Conservation (phyloP, 148 eudicot species). For the Suaeda aralocaspica region DNA sequence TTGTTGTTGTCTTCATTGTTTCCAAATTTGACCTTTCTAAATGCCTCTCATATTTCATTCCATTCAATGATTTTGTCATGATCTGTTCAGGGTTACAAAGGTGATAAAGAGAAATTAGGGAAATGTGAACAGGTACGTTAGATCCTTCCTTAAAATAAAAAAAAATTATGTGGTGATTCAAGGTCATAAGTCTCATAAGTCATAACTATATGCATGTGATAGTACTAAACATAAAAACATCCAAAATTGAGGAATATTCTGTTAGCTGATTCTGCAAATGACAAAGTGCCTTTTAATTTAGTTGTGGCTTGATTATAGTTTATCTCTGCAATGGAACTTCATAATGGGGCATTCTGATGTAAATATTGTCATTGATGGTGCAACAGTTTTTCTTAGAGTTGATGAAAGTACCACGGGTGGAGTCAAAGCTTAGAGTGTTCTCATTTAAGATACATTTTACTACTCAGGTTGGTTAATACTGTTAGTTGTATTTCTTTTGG, state of each 20-base stretch:
- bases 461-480: conserved; percentile 69
- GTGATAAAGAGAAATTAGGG: conserved; percentile 76
- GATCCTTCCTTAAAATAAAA: background rate
- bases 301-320: background rate
- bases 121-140: conserved; percentile 79
- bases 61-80: conserved; percentile 9
- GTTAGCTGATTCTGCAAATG: conserved; percentile 2
- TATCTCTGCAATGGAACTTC: background rate
- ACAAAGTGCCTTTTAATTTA: background rate
- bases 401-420: conserved; percentile 90
- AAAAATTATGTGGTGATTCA: too few species aligned
- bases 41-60: background rate
- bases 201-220: background rate
- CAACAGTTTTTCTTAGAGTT: conserved; percentile 83
- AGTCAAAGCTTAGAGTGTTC: conserved; percentile 84
- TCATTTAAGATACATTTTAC: conserved; percentile 82
- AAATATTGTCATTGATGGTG: conserved; percentile 14
- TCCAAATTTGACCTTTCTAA: conserved; percentile 17
- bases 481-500: background rate
- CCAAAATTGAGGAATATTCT: background rate
- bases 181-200: too few species aligned
- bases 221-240: background rate
- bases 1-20: background rate
- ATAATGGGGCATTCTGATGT: background rate
- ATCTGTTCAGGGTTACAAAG: conserved; percentile 66